Conservation (phyloP, 1,284 basidiomycete species). For the Austroboletus niveus region DNA sequence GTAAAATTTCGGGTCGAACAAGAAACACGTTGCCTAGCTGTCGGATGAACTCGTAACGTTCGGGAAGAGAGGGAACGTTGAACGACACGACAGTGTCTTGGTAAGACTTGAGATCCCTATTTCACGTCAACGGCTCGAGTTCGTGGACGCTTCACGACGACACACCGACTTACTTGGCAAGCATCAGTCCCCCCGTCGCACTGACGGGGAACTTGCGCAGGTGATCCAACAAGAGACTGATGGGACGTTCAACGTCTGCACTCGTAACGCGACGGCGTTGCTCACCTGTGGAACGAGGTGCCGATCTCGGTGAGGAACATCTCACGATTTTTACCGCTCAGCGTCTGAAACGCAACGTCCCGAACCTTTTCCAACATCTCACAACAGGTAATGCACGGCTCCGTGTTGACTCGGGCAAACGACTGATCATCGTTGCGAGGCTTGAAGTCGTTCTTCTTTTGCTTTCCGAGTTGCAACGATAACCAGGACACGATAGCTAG, state of each 20-base stretch:
- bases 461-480: conserved; percentile 76
- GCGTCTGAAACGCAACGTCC: conserved; percentile 66
- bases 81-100: conserved; percentile 89
- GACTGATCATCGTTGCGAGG: conserved; percentile 94
- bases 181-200: conserved; percentile 95
- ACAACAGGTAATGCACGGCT: conserved; percentile 89
- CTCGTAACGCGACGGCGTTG: conserved; percentile 10
- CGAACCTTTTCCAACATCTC: conserved; percentile 82
- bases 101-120: conserved; percentile 93
- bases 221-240: conserved; percentile 89
- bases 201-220: conserved; percentile 95
- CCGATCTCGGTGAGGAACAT: conserved; percentile 93
- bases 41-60: conserved; percentile 98
- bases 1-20: conserved; percentile 88
- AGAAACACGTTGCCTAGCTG: conserved; percentile 98
- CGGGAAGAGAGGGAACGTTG: conserved; percentile 78
- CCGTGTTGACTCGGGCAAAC: conserved; percentile 93
- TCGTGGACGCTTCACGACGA: neutral
- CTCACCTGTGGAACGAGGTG: conserved; percentile 86
- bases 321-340: conserved; percentile 92
- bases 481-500: conserved; percentile 71
- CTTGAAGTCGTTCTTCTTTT: conserved; percentile 97
- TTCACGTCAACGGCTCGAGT: conserved; percentile 2
- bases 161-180: conserved; percentile 77
- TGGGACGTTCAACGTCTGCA: conserved; percentile 8